phyloP scores from a whole-genome alignment of 192 early-diverging fungal genomes.

The Umbelopsis sp. region DNA sequence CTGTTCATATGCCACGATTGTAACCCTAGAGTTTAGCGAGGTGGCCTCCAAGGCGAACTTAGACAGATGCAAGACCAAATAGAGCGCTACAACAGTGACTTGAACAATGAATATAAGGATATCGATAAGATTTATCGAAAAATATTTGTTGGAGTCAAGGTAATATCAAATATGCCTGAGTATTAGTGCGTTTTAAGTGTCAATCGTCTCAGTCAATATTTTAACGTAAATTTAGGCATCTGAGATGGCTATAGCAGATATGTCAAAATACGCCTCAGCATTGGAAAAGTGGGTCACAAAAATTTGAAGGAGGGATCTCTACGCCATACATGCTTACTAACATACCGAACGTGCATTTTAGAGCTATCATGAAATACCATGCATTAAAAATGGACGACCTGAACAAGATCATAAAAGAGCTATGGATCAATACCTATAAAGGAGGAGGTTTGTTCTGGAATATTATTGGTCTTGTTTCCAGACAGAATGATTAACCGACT shows the following conservation, averaged over 20 bases:
- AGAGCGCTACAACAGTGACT: slow-evolving; percentile 55
- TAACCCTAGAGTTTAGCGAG: slow-evolving; percentile 36
- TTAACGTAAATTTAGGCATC: slow-evolving; percentile 50
- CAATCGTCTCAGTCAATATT: not conserved
- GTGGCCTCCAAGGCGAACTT: slow-evolving; percentile 71
- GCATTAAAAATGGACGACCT: slow-evolving; percentile 95
- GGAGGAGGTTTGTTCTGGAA: slow-evolving; percentile 65
- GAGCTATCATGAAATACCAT: slow-evolving; percentile 90
- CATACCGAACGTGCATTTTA: slow-evolving; percentile 9
- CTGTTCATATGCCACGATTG: not conserved
- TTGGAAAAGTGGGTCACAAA: slow-evolving; percentile 62
- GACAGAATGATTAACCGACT: not conserved
- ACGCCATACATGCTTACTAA: slow-evolving; percentile 10
- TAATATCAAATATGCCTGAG: slow-evolving; percentile 18
- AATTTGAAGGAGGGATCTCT: not conserved
- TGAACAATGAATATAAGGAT: slow-evolving; percentile 77
- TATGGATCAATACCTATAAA: slow-evolving; percentile 96
- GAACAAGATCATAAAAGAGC: slow-evolving; percentile 93
- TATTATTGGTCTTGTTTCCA: not conserved
- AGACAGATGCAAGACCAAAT: slow-evolving; percentile 84
- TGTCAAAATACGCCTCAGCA: slow-evolving; percentile 85
- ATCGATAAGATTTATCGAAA: slow-evolving; percentile 69
- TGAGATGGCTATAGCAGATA: slow-evolving; percentile 78
- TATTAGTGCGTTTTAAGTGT: not conserved
- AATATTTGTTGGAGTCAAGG: slow-evolving; percentile 72